Conservation (phyloP, 1,284 basidiomycete species). For the Chondrostereum purpureum region DNA sequence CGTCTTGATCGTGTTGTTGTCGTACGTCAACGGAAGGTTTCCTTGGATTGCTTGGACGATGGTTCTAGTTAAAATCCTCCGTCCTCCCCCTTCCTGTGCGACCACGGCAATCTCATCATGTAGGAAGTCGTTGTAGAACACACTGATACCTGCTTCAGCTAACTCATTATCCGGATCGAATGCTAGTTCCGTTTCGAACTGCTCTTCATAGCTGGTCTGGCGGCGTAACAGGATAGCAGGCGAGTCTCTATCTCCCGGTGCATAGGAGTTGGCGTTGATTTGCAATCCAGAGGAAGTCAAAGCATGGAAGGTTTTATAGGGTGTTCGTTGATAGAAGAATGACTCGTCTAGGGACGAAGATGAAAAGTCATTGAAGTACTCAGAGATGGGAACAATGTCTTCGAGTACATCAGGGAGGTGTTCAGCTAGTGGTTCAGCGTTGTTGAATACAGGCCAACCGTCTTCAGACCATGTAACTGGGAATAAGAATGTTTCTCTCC, state of each 20-base stretch:
- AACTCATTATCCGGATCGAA: conserved; percentile 24
- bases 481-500: conserved; percentile 37
- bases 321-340: conserved; percentile 30
- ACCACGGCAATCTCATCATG: conserved; percentile 31
- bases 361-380: conserved; percentile 23
- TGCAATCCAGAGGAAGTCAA: conserved; percentile 23
- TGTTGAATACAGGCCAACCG: conserved; percentile 33
- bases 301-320: conserved; percentile 28
- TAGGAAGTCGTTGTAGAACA: conserved; percentile 29
- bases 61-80: conserved; percentile 23
- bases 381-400: conserved; percentile 19
- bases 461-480: conserved; percentile 32
- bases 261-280: conserved; percentile 26
- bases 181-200: conserved; percentile 27
- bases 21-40: conserved; percentile 27
- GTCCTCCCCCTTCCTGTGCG: conserved; percentile 14
- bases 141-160: conserved; percentile 27
- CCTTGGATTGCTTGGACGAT: conserved; percentile 26
- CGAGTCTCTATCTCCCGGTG: conserved; percentile 29
- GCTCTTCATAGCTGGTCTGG: conserved; percentile 28
- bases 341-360: conserved; percentile 19
- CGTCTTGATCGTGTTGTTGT: conserved; percentile 25
- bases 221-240: conserved; percentile 29
- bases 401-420: conserved; percentile 21
- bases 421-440: conserved; percentile 23